phyloP scores from a whole-genome alignment of 164 flowering plant species.

The Malania oleifera region DNA sequence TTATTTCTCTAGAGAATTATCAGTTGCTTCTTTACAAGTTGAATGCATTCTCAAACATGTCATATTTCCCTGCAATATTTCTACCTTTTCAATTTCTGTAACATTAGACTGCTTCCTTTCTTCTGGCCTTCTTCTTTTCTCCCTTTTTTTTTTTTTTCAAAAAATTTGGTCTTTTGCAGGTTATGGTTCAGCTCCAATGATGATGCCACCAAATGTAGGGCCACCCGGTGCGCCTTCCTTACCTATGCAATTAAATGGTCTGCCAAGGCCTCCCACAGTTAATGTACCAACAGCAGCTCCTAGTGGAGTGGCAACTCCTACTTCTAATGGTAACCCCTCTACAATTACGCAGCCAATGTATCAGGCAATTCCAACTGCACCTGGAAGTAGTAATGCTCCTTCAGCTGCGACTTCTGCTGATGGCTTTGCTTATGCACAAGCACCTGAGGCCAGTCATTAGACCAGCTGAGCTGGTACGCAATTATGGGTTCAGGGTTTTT shows the following conservation, averaged over 20 bases:
- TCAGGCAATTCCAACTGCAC: conserved; percentile 39
- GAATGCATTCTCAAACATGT: too few species aligned
- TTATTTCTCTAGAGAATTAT: too few species aligned
- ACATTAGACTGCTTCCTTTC: background rate
- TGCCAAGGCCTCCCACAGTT: conserved; percentile 46
- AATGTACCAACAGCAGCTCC: conserved; percentile 30
- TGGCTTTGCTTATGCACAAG: conserved; percentile 38
- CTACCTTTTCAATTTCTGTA: background rate
- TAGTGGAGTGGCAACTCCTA: conserved; percentile 35
- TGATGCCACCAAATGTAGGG: conserved; percentile 49
- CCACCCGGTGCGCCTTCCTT: conserved; percentile 61
- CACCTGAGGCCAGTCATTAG: conserved; percentile 34
- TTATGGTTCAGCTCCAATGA: conserved; percentile 35
- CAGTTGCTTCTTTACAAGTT: too few species aligned
- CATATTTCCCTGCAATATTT: too few species aligned
- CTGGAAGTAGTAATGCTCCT: conserved; percentile 29
- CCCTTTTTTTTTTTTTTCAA: background rate
- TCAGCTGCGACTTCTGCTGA: conserved; percentile 14
- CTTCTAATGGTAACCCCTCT: conserved; percentile 39
- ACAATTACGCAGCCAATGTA: conserved; percentile 35
- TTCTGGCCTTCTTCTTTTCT: background rate
- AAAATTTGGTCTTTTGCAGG: conserved; percentile 25
- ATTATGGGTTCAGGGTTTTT: too few species aligned
- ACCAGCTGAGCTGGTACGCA: conserved; percentile 6
- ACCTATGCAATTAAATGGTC: conserved; percentile 45